Conservation (phyloP, 208 protist genomes). For the Phytomonas serpens region DNA sequence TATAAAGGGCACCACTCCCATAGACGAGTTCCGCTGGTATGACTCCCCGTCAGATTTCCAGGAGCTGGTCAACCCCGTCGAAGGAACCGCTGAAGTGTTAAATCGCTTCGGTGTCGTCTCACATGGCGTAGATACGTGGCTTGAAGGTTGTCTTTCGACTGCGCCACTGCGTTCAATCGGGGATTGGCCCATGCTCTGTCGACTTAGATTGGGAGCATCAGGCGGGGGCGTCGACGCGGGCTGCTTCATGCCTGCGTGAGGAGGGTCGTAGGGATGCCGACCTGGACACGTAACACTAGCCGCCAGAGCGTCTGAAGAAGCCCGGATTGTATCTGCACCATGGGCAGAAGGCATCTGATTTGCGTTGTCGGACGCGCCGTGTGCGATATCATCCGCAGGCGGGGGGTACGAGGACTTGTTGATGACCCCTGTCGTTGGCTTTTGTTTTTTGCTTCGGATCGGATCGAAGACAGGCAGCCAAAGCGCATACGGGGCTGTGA, state of each 20-base stretch:
- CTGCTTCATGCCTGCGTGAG: not conserved
- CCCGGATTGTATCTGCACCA: not conserved
- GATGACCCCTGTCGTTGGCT: not conserved
- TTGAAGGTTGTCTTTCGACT: not conserved
- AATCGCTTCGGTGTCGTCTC: not conserved
- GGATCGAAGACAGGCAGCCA: constrained; percentile 52
- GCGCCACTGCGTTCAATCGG: not conserved
- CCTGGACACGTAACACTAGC: not conserved
- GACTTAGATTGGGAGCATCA: not conserved
- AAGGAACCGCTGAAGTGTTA: not conserved
- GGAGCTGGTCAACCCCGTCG: not conserved
- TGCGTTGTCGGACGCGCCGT: not conserved
- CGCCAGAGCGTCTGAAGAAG: not conserved
- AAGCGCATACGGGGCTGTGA: constrained; percentile 58
- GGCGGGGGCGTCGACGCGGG: not conserved
- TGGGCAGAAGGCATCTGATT: not conserved
- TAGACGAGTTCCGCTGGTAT: not conserved
- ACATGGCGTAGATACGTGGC: not conserved
- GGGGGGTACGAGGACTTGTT: not conserved
- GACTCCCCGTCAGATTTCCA: not conserved
- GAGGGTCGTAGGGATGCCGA: not conserved
- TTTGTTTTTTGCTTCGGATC: constrained; percentile 8
- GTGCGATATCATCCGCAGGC: not conserved
- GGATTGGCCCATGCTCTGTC: not conserved
- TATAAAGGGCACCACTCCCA: not conserved